Base-by-base conservation (phyloP, 345 rosid genomes). In the Populus ilicifolia region DNA sequence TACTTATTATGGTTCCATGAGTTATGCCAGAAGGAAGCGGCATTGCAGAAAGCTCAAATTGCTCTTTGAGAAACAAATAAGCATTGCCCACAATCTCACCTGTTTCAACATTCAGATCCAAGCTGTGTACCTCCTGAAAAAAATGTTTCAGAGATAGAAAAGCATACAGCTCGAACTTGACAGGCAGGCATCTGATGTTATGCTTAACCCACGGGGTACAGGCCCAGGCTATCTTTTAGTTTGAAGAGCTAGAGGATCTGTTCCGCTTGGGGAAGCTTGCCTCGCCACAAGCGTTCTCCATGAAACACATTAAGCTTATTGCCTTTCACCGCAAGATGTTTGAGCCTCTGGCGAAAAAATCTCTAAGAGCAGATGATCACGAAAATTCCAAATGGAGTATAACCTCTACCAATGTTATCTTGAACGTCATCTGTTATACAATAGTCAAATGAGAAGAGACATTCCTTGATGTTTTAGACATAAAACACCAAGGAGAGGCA, bases 1-100 rank as follows among this genome's bases (percentile, higher is more conserved):
- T 48, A 92, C 98, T 96, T 38, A 94, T 91, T 72, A 92, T 73
- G 33, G 96, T 92, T 83, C 98, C 98, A 39, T 90, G 96, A 62
- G 92, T 81, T 66, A 92, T 72, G 48, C 90, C 92, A 35, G 94
- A 90, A 79, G 93, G 83, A 80, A 88, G 81, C 9, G 90, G 85
- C 84, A 71, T 71, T 43, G 86, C 79, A 66, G 92, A 83, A 81
- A 85, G 88, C 75, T 86, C 88, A 82, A 94, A 96, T 80, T 91
- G 96, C 75, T 94, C 97, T 84, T 87, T 90, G 83, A 94, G 81
- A 85, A 90, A 94, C 80, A 91, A 83, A 83, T 89, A 92, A 21
- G 90, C 71, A 70, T 88, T 96, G 59, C 97, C 98, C n/a, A 87
- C 88, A 79, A 94, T 88, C 88, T 94, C 97, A 68, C 88, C 87